Base-by-base conservation (phyloP, 2,329 filamentous ascomycete genomes). In the Stemphylium beticola region DNA sequence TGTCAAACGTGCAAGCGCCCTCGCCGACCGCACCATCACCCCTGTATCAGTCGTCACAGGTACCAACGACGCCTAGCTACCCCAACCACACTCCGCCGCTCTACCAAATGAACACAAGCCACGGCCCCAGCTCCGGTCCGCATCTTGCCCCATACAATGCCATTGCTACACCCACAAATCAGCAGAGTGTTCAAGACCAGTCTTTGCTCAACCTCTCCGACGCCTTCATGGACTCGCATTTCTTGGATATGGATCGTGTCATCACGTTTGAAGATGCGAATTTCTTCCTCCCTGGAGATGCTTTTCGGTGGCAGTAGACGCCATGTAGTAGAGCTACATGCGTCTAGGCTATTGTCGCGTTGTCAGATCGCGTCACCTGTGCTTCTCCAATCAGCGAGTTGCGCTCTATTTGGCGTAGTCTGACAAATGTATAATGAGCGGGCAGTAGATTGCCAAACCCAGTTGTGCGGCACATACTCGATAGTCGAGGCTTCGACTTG, bases 231-330 rank as follows among this genome's bases (percentile, higher is more conserved):
- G 69, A 71, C 29, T 64, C 69, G 9, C 65, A 71, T 15, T 74
- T 71, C 32, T 41, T 72, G 22, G 71, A 66, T 20, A 67, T 74
- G 66, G 71, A 74, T 46, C 64, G 71, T 0, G 71, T 74, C 0
- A 74, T 74, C 15, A 74, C 71, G 2, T 74, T 74, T 46, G 71
- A 74, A 34, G 69, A 74, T 33, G 65, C 68, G 12, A 74, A 73
- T 40, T 74, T 74, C 34, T 66, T 66, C 26, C 41, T 73, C 6
- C 71, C 71, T 4, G 67, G 67, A 2, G 69, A 72, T 56, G 63
- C 62, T 4, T 68, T 64, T 39, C 55, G 62, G 38, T 72, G 69
- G 69, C 55, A 68, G 20, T 66, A 40, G 32, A 9, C 2, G 15
- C 20, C 8, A 31, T n/a, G 17, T 5, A 24, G 9, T 10, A 11